Evolutionary conservation across 2,329 filamentous ascomycete species (phyloP).

Genomic region (Xylaria sp.): DNA sequence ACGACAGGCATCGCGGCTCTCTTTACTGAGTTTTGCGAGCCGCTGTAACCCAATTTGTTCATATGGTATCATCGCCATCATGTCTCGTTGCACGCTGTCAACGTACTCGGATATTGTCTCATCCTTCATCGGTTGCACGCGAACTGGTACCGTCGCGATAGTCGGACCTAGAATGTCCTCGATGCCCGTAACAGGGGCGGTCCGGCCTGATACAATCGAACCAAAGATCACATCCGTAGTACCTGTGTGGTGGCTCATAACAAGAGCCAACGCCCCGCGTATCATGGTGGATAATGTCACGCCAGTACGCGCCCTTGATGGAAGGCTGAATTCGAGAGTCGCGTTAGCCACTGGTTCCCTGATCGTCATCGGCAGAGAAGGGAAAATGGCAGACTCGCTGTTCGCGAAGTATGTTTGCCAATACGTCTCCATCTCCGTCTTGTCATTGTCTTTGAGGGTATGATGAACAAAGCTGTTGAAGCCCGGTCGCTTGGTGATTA

Average conservation of each 20-base stretch:
- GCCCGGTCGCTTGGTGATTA: neutral
- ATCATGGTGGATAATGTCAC: conserved; percentile 9
- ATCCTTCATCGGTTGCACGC: neutral
- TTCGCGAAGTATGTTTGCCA: conserved; percentile 7
- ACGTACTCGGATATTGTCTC: conserved; percentile 3
- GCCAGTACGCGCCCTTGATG: neutral
- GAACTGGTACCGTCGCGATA: conserved; percentile 8
- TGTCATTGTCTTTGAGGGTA: neutral
- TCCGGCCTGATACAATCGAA: neutral
- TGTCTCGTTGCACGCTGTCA: neutral
- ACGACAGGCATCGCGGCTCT: neutral
- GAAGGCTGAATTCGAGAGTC: neutral
- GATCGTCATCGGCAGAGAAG: neutral
- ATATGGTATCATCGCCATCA: neutral
- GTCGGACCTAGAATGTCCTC: conserved; percentile 6
- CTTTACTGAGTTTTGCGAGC: neutral
- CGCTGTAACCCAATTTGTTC: conserved; percentile 10
- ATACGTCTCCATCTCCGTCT: neutral
- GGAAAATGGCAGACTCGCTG: neutral
- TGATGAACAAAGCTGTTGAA: conserved; percentile 1
- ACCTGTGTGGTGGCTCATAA: conserved; percentile 2
- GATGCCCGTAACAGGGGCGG: conserved; percentile 6
- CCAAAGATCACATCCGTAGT: conserved; percentile 6
- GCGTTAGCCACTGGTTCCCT: conserved; percentile 4
- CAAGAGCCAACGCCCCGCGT: neutral